A percentile compares a stretch with the other conserved stretches of the same genome.
Conservation (phyloP, 1,284 basidiomycete species). For the Tilletiaria anomala region DNA sequence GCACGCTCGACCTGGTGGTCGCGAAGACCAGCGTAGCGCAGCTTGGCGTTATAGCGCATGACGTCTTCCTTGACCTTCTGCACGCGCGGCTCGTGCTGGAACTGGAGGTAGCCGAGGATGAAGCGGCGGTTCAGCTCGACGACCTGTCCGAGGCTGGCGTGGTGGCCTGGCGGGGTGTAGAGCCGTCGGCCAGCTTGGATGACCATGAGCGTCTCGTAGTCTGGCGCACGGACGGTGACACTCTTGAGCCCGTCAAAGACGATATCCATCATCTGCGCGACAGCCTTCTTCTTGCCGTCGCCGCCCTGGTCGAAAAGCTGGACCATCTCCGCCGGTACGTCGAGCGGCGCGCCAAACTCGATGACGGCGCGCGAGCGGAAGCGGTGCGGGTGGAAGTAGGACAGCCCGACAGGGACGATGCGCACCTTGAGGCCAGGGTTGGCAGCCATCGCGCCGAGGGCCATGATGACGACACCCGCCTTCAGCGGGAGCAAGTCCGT, state of each 20-base stretch:
- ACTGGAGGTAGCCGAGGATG: slow-evolving; percentile 77
- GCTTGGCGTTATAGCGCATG: slow-evolving; percentile 79
- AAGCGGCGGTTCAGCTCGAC: slow-evolving; percentile 92
- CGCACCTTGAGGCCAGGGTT: slow-evolving; percentile 32
- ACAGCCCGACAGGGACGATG: slow-evolving; percentile 38
- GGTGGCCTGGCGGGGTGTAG: slow-evolving; percentile 87
- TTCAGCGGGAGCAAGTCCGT: slow-evolving; percentile 38
- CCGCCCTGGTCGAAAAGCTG: slow-evolving; percentile 85
- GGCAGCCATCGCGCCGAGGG: slow-evolving; percentile 39
- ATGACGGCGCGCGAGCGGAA: slow-evolving; percentile 52
- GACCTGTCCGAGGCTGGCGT: slow-evolving; percentile 84
- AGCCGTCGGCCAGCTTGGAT: slow-evolving; percentile 89
- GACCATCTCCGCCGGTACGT: slow-evolving; percentile 71
- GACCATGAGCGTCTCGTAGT: slow-evolving; percentile 97
- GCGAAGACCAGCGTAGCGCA: slow-evolving; percentile 83
- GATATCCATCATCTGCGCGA: slow-evolving; percentile 73
- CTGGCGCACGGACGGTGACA: slow-evolving; percentile 86
- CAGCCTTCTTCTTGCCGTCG: slow-evolving; percentile 73
- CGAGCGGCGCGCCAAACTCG: slow-evolving; percentile 83
- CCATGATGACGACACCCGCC: slow-evolving; percentile 40
- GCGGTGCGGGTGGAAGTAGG: slow-evolving; percentile 40
- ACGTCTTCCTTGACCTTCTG: slow-evolving; percentile 68
- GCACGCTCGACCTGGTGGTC: slow-evolving; percentile 85
- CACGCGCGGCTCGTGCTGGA: slow-evolving; percentile 84
- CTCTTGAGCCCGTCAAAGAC: slow-evolving; percentile 94